Base-by-base conservation (phyloP, 2,329 filamentous ascomycete species). In the Massarina eburnea region DNA sequence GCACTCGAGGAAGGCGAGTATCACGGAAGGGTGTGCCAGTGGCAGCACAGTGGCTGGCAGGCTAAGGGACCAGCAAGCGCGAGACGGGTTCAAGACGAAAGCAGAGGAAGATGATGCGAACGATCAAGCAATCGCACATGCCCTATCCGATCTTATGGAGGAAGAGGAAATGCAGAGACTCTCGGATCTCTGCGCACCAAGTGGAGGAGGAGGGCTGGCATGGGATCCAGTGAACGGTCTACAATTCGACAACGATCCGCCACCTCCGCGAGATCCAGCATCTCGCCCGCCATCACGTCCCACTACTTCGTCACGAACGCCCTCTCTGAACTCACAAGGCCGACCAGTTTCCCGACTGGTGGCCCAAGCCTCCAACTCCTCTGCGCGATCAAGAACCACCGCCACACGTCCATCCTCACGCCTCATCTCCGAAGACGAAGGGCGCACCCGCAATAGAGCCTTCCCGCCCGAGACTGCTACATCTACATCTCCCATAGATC, bases 31-130 rank as follows among this genome's bases (percentile, higher is more conserved):
- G 2, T 96, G 92, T 67, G 91, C 83, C 20, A 90, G 85, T 46
- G 83, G 83, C 10, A 84, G 80, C 27, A 80, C 82, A 37, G 81
- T 83, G 50, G 84, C 85, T 36, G 73, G 77, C n/a, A 81, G 85
- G 60, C 82, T 91, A 17, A 78, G 79, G 3, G 79, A 84, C 14
- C 80, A 88, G 47, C 86, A 85, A 29, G 83, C 82, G 5, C 77
- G 76, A 45, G 57, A 86, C 54, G 89, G 90, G 0, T 92, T 95
- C 73, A 81, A 80, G 49, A 96, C 91, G 0, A 82, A 88, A 60
- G 90, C 89, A 0, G 89, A 95, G 55, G 88, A 95, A 66, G 90
- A 96, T 44, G 86, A 91, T 57, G 91, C 90, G 3, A 95, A 96
- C 58, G 89, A 96, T 45, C 79, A 82, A 19, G 91, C 91, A 4